Base-by-base conservation (phyloP, 768 basidiomycete species). In the Leccinum broughii region DNA sequence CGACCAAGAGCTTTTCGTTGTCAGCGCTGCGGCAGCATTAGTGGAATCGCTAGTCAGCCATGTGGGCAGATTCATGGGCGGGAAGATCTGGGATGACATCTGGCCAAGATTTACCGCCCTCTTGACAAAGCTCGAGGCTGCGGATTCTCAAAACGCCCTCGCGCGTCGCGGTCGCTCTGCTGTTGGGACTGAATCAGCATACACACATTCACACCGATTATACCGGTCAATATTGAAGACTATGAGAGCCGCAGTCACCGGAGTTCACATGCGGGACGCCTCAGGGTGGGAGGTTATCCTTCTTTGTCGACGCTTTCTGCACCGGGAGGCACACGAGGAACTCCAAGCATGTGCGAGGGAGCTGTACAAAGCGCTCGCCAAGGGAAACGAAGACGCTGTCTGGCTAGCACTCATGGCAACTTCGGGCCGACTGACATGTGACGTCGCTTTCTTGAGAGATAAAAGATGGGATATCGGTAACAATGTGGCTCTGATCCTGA, bases 21-120 rank as follows among this genome's bases (percentile, higher is more conserved):
- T 94, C 62, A 83, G 83, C 56, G 89, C 90, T 24, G 88, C 93
- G 1, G 87, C 89, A 1, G 76, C 75, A 4, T 76, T 97, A 49
- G 76, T 98, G n/a, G 89, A 91, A 64, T 75, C 83, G 1, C 78
- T 99, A 41, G 83, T 85, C 0, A 76, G 68, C 39, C 79, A 91
- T 64, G 83, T 86, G 28, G 97, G 95, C 26, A 84, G 83, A 56
- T 97, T 92, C 76, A 95, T 98, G 91, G 83, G 82, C 53, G 79
- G 85, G 35, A 80, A 90, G 57, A 82, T 98, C 34, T 90, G 95
- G 85, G 93, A 97, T 64, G 92, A 98, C 63, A 83, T 94, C 20
- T 98, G 96, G 95, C 96, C 96, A 1, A 84, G 82, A 46, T 92
- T 96, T 70, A 78, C 76, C 41, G 67, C 63, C 9, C 79, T 97